phyloP scores from a whole-genome alignment of 1,139 yeast genomes.

The Candida buenavistaensis region DNA sequence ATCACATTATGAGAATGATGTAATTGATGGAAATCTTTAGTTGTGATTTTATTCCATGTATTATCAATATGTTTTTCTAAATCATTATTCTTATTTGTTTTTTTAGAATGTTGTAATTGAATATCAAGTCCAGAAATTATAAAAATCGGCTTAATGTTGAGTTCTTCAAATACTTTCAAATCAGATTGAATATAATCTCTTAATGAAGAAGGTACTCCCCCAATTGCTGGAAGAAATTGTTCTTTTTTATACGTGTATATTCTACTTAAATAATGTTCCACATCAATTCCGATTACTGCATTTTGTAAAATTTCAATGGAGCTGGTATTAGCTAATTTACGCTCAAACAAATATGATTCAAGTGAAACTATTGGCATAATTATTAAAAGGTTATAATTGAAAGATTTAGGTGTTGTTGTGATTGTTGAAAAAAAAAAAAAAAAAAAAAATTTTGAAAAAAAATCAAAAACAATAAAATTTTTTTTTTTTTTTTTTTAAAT shows the following conservation, averaged over 20 bases:
- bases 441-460: too few relatives aligned
- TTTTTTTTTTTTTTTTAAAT: too few relatives aligned
- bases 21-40: constrained; percentile 17
- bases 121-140: constrained; percentile 62
- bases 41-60: constrained; percentile 45
- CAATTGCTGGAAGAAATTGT: constrained; percentile 74
- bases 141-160: constrained; percentile 72
- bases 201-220: constrained; percentile 76
- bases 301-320: constrained; percentile 68
- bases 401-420: too few relatives aligned
- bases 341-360: constrained; percentile 70
- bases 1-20: constrained; percentile 26
- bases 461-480: too few relatives aligned
- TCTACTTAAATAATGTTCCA: constrained; percentile 70
- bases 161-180: constrained; percentile 57
- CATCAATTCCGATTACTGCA: constrained; percentile 82
- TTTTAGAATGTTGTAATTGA: constrained; percentile 33
- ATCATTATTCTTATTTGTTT: constrained; percentile 33
- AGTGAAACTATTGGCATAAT: constrained; percentile 62
- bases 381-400: not conserved
- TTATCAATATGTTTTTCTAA: constrained; percentile 42
- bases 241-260: constrained; percentile 66
- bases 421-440: too few relatives aligned
- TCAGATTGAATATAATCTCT: constrained; percentile 61
- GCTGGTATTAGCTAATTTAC: constrained; percentile 60